Conservation (phyloP, 805 yeast genomes). For the Metschnikowia gelsemii region DNA sequence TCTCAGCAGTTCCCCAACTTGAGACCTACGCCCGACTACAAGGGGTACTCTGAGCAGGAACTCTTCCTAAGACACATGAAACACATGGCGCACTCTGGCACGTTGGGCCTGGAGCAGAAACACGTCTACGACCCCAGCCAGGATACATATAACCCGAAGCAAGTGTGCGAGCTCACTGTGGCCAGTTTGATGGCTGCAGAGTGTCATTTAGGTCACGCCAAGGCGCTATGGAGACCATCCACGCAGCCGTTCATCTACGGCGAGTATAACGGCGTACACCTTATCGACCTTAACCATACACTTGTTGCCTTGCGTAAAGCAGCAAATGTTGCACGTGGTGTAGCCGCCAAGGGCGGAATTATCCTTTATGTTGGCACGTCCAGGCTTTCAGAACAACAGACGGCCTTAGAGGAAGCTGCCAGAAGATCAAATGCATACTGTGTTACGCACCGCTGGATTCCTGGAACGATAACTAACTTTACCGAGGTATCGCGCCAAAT, state of each 20-base stretch:
- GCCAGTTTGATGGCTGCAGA: conserved; percentile 84
- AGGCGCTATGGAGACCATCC: conserved; percentile 69
- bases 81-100: conserved; percentile 53
- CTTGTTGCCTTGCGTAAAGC: conserved; percentile 74
- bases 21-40: conserved; percentile 55
- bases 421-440: conserved; percentile 73
- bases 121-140: conserved; percentile 69
- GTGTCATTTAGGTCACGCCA: conserved; percentile 93
- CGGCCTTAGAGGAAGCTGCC: conserved; percentile 78
- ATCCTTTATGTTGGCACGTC: conserved; percentile 83
- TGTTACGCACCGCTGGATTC: conserved; percentile 85
- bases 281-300: conserved; percentile 88
- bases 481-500: conserved; percentile 62
- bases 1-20: conserved; percentile 56
- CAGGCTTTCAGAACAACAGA: conserved; percentile 61
- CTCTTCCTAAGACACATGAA: conserved; percentile 69
- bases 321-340: conserved; percentile 77
- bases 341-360: conserved; percentile 81
- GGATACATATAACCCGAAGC: conserved; percentile 59
- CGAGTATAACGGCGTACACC: conserved; percentile 83
- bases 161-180: conserved; percentile 58
- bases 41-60: conserved; percentile 76
- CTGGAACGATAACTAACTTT: conserved; percentile 90
- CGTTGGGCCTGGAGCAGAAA: conserved; percentile 62
- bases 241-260: conserved; percentile 89